These are phyloP conservation scores for Zymoseptoria ardabiliae DNA, from an alignment of 2,329 filamentous ascomycete genomes.

Conservation along the genomic window DNA sequence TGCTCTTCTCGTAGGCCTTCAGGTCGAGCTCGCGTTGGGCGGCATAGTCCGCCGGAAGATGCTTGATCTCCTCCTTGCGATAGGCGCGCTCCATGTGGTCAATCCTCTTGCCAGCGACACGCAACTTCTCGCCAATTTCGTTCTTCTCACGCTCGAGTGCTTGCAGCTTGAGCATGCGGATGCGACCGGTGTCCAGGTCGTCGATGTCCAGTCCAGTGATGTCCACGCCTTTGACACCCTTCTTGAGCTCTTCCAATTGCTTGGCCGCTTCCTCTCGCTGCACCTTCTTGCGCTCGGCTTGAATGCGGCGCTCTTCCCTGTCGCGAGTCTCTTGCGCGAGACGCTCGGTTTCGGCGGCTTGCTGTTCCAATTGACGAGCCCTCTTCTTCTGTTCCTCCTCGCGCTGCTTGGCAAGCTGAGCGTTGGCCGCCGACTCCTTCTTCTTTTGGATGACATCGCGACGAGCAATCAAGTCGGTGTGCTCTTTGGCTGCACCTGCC, in stretches of 20 bases:
- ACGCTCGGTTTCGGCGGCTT: slow-evolving; percentile 82
- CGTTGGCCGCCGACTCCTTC: slow-evolving; percentile 89
- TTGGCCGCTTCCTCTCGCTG: slow-evolving; percentile 57
- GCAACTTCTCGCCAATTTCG: slow-evolving; percentile 82
- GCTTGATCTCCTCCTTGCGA: slow-evolving; percentile 91
- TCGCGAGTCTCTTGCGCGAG: slow-evolving; percentile 88
- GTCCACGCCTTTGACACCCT: slow-evolving; percentile 75
- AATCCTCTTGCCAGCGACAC: slow-evolving; percentile 87
- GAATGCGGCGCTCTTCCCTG: slow-evolving; percentile 76
- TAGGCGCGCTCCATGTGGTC: slow-evolving; percentile 96
- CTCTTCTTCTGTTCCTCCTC: slow-evolving; percentile 87
- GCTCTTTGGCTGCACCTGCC: slow-evolving; percentile 86
- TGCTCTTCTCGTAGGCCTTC: slow-evolving; percentile 71
- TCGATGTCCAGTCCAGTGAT: slow-evolving; percentile 82
- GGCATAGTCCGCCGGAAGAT: slow-evolving; percentile 78
- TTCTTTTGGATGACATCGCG: slow-evolving; percentile 92
- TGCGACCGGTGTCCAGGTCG: slow-evolving; percentile 50
- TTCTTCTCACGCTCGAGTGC: slow-evolving; percentile 98
- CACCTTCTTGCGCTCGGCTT: slow-evolving; percentile 73
- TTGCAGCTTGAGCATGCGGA: slow-evolving; percentile 89
- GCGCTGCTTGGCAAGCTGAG: slow-evolving; percentile 79
- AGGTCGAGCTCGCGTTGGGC: slow-evolving; percentile 71
- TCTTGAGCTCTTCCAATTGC: slow-evolving; percentile 92
- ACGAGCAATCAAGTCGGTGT: slow-evolving; percentile 73
- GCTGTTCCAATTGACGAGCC: slow-evolving; percentile 76